Conservation (phyloP, 306 rosid genomes). For the Cicer arietinum region DNA sequence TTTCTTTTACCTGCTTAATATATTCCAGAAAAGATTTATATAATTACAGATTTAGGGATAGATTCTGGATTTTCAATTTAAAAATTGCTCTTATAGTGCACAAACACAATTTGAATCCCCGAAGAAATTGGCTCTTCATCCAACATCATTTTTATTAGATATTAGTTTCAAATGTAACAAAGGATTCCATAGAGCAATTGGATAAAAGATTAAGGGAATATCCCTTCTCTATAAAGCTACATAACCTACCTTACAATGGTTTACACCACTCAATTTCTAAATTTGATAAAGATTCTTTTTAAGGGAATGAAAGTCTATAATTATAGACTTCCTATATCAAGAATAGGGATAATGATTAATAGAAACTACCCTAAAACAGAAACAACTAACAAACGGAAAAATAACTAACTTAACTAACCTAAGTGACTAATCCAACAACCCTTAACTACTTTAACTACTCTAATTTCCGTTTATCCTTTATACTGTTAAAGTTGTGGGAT, state of each 20-base stretch:
- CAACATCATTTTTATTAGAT: conserved; percentile 20
- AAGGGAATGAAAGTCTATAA: too few relatives aligned
- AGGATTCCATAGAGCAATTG: conserved; percentile 27
- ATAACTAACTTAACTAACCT: too few relatives aligned
- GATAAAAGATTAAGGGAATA: conserved; percentile 2
- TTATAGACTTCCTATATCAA: too few relatives aligned
- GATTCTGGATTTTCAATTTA: conserved; percentile 21
- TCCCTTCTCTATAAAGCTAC: background rate
- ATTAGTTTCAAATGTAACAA: conserved; percentile 18
- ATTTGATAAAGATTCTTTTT: too few relatives aligned
- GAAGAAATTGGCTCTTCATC: conserved; percentile 17
- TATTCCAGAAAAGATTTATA: background rate
- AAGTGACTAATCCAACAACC: too few relatives aligned
- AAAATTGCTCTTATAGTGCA: background rate
- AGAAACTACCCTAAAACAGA: too few relatives aligned
- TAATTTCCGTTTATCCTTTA: too few relatives aligned
- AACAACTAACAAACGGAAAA: too few relatives aligned
- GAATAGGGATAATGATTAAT: too few relatives aligned
- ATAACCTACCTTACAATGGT: background rate
- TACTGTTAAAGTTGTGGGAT: too few relatives aligned
- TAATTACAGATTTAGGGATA: background rate
- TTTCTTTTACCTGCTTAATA: background rate
- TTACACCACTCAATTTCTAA: too few relatives aligned
- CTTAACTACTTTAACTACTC: too few relatives aligned
- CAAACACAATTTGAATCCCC: conserved; percentile 5